Conservation (phyloP, 192 early-diverging fungal genomes). For the Coemansia sp. region DNA sequence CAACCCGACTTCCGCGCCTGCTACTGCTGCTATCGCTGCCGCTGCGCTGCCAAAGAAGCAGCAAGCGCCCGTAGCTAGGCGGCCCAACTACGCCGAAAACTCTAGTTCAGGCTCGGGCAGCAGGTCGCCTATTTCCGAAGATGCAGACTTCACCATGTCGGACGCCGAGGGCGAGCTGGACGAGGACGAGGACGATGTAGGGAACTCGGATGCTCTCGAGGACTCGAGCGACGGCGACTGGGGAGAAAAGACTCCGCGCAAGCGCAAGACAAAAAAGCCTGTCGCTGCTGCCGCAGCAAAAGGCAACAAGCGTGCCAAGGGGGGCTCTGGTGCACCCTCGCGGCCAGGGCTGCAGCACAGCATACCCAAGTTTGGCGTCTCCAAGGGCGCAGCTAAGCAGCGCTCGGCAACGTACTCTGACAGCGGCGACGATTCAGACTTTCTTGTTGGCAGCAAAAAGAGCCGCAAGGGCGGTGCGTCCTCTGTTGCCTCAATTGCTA, state of each 20-base stretch:
- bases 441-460: constrained; percentile 32
- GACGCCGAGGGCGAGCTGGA: constrained; percentile 32
- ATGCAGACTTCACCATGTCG: constrained; percentile 46
- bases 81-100: constrained; percentile 22
- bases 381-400: constrained; percentile 16
- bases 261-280: constrained; percentile 52
- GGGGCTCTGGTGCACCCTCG: not conserved
- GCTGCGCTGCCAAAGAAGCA: not conserved
- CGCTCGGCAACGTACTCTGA: constrained; percentile 29
- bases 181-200: constrained; percentile 54
- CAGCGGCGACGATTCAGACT: constrained; percentile 50
- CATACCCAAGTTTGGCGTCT: constrained; percentile 2
- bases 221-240: constrained; percentile 57
- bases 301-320: constrained; percentile 47
- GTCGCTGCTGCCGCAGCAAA: constrained; percentile 11
- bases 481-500: not conserved
- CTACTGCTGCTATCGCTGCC: not conserved
- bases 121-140: constrained; percentile 34
- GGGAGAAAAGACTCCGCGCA: constrained; percentile 45
- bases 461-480: constrained; percentile 21
- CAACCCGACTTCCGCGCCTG: constrained; percentile 3
- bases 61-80: not conserved
- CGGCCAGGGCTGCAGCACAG: constrained; percentile 7
- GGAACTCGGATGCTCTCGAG: constrained; percentile 31
- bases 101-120: constrained; percentile 27